Evolutionary conservation across 495 filamentous ascomycete genomes (phyloP), one percentile per base, ranked within the genome.

Genomic region (Neurospora sp.): DNA sequence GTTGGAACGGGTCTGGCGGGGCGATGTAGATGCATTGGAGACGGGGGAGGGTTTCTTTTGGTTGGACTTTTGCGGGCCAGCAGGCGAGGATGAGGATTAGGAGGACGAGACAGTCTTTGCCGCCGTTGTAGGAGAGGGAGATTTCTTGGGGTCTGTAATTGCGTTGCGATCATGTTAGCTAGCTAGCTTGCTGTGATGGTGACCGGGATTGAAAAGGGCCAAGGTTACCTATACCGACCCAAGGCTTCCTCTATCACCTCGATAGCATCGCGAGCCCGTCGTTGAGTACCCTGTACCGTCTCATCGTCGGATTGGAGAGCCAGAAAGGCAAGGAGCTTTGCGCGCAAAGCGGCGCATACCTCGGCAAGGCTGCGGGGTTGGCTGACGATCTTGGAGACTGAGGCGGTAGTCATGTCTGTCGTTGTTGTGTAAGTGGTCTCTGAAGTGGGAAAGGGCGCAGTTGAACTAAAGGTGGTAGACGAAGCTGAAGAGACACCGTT

Each of bases 71-170:
- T 14, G 73, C 77, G 9, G 83, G 81, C 37, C 97, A 86, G 72
- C 89, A 88, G 74, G 90, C 89, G 76, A 98, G 89, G 81, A 95
- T 93, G 72, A 98, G 85, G 75, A 98, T 84, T n/a, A 98, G 86
- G 10, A 98, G 89, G 71, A 97, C 93, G 35, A 98, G 90, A 78
- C 96, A 99, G 88, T 99, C 96, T 81, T 99, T 99, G 61, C 96
- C 96, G 82, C 96, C 96, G 76, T 99, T 99, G 80, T 97, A 99
- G 68, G 96, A 96, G 72, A 99, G 85, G 10, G 95, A 94, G 68
- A 98, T 85, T 75, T 96, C 87, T 68, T 90, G 84, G 71, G 91
- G 88, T 69, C 92, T 94, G 74, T 75, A 8, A 6, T 35, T 4
- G 41, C 39, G 42, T 12, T 4, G 31, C 27, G 8, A 41, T 53